phyloP scores from a whole-genome alignment of 345 rosid genomes.

The Salix suchowensis region DNA sequence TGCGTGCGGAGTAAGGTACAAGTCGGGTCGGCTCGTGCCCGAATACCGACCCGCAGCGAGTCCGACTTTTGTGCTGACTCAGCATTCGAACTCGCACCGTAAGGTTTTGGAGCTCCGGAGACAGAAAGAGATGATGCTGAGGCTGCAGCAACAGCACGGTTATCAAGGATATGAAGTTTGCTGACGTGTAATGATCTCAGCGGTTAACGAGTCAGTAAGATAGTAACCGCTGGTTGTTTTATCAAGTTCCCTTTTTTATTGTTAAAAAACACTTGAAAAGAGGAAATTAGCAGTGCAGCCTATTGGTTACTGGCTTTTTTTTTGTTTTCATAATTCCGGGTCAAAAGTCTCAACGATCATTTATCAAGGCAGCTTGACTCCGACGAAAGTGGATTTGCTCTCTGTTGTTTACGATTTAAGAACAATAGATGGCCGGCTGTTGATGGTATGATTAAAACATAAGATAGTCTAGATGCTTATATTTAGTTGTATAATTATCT shows the following conservation, averaged over 20 bases:
- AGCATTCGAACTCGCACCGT: slow-evolving; percentile 80
- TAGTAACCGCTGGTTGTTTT: background rate
- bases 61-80: slow-evolving; percentile 70
- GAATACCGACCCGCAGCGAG: slow-evolving; percentile 82
- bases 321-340: background rate
- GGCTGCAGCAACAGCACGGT: slow-evolving; percentile 18
- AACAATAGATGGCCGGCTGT: too few species aligned
- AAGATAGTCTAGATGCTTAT: too few species aligned
- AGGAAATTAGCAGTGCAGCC: background rate
- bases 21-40: slow-evolving; percentile 76
- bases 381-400: background rate
- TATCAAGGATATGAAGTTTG: slow-evolving; percentile 40
- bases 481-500: too few species aligned
- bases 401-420: too few species aligned
- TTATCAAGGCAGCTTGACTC: background rate
- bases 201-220: background rate
- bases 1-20: slow-evolving; percentile 78
- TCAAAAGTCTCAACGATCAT: background rate
- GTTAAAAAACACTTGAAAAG: background rate
- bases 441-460: too few species aligned
- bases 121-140: slow-evolving; percentile 49
- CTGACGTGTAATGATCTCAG: slow-evolving; percentile 25
- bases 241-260: background rate
- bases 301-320: background rate
- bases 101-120: slow-evolving; percentile 80